Evolutionary conservation across 2,329 filamentous ascomycete genomes (phyloP).

Genomic region (Aspergillus ochraceoroseus): DNA sequence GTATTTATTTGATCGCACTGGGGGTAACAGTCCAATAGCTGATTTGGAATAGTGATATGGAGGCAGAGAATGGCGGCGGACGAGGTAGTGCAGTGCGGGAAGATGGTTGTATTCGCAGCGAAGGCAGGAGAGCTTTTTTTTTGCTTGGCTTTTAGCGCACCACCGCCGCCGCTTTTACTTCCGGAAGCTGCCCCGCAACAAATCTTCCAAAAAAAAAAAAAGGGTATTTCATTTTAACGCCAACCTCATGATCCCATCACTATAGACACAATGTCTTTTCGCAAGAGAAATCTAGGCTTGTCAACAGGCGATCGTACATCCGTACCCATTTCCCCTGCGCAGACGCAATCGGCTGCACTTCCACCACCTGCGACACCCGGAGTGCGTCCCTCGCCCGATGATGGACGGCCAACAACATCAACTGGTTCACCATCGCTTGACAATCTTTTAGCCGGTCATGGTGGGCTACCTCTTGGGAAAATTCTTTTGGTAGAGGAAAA

Average conservation of each 20-base stretch:
- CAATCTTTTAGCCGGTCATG: constrained; percentile 76
- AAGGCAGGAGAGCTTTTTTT: constrained; percentile 21
- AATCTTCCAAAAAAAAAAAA: constrained; percentile 21
- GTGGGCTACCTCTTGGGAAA: constrained; percentile 75
- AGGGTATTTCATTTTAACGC: constrained; percentile 6
- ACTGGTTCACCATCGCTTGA: constrained; percentile 87
- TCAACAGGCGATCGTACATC: constrained; percentile 41
- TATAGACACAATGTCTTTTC: constrained; percentile 56
- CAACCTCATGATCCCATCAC: constrained; percentile 3
- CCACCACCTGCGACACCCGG: constrained; percentile 43
- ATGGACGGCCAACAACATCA: constrained; percentile 82
- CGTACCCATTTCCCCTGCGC: constrained; percentile 25
- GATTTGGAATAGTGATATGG: background rate
- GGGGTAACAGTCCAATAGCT: no score
- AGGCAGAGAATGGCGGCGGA: background rate
- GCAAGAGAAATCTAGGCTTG: constrained; percentile 60
- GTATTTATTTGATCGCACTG: no score
- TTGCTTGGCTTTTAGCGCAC: constrained; percentile 23
- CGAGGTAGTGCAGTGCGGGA: constrained; percentile 3
- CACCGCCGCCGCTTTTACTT: constrained; percentile 26
- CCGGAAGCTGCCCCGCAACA: constrained; percentile 23
- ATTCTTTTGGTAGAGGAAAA: constrained; percentile 78
- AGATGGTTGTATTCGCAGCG: constrained; percentile 8
- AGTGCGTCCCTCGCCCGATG: constrained; percentile 78
- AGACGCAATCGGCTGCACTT: constrained; percentile 28